Base-by-base conservation (phyloP, 257 asterid genomes). In the Asclepias syriaca region DNA sequence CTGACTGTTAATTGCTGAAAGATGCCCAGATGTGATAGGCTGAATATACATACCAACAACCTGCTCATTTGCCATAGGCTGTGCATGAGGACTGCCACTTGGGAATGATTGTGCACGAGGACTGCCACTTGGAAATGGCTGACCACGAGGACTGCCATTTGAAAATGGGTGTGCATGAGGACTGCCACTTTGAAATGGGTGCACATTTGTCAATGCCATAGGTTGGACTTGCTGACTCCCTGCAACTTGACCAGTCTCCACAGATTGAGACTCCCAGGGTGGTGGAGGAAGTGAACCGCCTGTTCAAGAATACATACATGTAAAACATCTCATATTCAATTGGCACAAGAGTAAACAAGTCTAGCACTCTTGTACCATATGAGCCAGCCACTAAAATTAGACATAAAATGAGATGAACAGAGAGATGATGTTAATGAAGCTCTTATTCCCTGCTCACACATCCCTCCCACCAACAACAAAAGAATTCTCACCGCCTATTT, bases 251-350 rank as follows among this genome's bases (percentile, higher is more conserved):
- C 79, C 70, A 64, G 57, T 77, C 37, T 91, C 96, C 12, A 81
- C 43, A 37, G 85, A 59, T 76, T 88, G 91, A 45, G 84, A 87
- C 81, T 94, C 98, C 98, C 98, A 94, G 16, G 98, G 98, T 32
- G 97, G 98, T 40, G 96, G 97, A 65, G 98, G 98, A 50, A 91
- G 65, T 5, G 91, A 71, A 65, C 76, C 79, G 27, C 84, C 78
- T 67, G 81, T 79, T 75, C 68, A 73, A 65, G 66, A 60, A 75
- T 63, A 76, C 6, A 3, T 46, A 57, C 5, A 63, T 49, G 68
- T 57, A 49, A 65, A 58, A 56, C 37, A 71, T 49, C 34, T 63
- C 43, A 75, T 14, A 34, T 45, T 16, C 65, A 54, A 46, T 3
- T 21, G 39, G 24, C 21, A 39, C 54, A 54, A 24, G 15, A n/a